Base-by-base conservation (phyloP, 371 early-diverging fungal species). In the Apophysomyces sp. region DNA sequence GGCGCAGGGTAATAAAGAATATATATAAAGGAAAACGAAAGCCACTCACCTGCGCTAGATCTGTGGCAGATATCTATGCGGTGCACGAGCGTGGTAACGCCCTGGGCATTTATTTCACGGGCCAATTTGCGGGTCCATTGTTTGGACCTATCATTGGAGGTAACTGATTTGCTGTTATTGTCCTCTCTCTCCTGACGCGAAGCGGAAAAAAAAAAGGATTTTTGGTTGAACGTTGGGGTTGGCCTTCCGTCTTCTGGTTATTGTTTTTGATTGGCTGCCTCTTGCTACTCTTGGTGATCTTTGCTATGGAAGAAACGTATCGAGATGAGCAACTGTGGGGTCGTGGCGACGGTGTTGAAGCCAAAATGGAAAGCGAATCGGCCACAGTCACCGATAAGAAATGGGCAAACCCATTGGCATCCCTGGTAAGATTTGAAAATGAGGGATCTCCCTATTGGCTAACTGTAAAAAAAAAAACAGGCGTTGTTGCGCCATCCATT, bases 261-360 rank as follows among this genome's bases (percentile, higher is more conserved):
- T 57, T 69, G 21, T 73, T 73, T 51, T 60, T 65, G 4, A 62
- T 69, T 63, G 67, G 67, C 26, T 69, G 69, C 36, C 18, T 62
- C 7, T 44, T 68, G 16, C 29, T 67, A 8, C 52, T 65, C 15
- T 16, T 71, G 13, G 61, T 71, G 24, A 55, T 82, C 30, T 81
- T 89, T 72, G 67, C 81, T 9, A 73, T 91, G 74, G 90, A 91
- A 31, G 92, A 92, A 68, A 90, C 91, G 0, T 88, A 86, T 41
- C 83, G 89, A 13, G 71, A 75, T 27, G 83, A 66, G 49, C 54
- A 56, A n/a, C 34, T 68, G 1, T 73, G 76, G 72, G 75, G 71
- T 4, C 68, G 68, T 63, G 68, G 60, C 26, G 31, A 61, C 11
- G 55, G 40, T 3, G 36, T 16, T 62, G 59, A 60, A 8, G 60